Percentiles rank a stretch among this genome's conserved stretches.
Conservation (phyloP, 768 basidiomycete genomes). For the Trametes gibbosa region DNA sequence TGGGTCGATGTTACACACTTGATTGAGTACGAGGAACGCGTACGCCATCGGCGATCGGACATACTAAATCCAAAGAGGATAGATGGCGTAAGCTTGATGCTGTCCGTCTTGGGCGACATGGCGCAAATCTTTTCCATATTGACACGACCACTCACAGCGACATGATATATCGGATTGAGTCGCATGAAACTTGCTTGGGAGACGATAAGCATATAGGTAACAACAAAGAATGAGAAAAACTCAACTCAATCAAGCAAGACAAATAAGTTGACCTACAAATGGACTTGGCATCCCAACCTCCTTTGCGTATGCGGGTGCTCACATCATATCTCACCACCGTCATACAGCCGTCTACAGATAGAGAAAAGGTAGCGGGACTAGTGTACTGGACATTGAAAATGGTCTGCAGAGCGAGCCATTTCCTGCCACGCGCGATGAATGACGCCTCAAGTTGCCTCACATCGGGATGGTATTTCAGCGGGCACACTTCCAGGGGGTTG, state of each 20-base stretch:
- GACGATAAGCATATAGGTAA: neutral
- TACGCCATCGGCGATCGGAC: conserved; percentile 52
- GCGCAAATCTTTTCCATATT: neutral
- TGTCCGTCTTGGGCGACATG: neutral
- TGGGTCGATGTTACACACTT: neutral
- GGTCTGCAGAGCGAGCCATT: conserved; percentile 51
- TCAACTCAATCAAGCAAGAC: conserved; percentile 1
- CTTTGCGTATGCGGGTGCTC: neutral
- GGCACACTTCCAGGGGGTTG: conserved; percentile 47
- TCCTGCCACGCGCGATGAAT: conserved; percentile 48
- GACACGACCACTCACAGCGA: neutral
- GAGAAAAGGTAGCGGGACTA: conserved; percentile 38
- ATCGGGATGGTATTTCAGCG: conserved; percentile 47
- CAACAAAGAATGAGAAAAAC: neutral
- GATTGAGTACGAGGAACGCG: conserved; percentile 10
- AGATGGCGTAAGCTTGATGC: conserved; percentile 39
- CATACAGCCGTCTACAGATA: conserved; percentile 26
- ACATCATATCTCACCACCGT: conserved; percentile 48
- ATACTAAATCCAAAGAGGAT: conserved; percentile 58
- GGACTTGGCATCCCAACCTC: conserved; percentile 18
- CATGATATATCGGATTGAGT: neutral
- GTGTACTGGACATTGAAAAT: conserved; percentile 54
- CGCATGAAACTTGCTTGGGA: neutral
- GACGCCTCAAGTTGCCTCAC: conserved; percentile 37
- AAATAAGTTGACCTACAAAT: neutral